Percentiles rank a stretch among this genome's conserved stretches.
phyloP scores from a whole-genome alignment of 2,329 filamentous ascomycete genomes.

The Metarhizium album region DNA sequence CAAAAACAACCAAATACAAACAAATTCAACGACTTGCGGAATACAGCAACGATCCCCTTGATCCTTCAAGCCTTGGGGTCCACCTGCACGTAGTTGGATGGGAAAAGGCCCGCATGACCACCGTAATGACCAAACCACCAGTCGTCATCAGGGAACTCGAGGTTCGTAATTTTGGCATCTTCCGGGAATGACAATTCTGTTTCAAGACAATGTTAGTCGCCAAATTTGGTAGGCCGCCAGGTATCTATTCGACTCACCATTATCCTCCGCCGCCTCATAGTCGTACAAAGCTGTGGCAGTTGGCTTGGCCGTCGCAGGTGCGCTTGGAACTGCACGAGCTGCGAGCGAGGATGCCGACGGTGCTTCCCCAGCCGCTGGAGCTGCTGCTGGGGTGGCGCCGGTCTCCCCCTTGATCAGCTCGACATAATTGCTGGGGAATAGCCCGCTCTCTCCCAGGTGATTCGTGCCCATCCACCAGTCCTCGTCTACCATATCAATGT shows the following conservation, averaged over 20 bases:
- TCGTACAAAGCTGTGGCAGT: constrained; percentile 85
- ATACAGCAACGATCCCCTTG: neutral
- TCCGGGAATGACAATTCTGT: constrained; percentile 74
- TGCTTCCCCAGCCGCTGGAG: constrained; percentile 24
- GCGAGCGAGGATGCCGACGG: constrained; percentile 24
- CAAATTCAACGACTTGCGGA: neutral
- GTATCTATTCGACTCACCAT: constrained; percentile 40
- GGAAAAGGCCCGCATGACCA: constrained; percentile 75
- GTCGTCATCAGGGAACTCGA: constrained; percentile 96
- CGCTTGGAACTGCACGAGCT: constrained; percentile 24
- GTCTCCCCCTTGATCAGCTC: constrained; percentile 62
- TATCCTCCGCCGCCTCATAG: constrained; percentile 95
- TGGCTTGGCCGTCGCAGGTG: constrained; percentile 35
- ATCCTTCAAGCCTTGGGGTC: constrained; percentile 20
- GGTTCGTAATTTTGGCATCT: constrained; percentile 65
- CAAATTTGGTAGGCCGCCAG: neutral
- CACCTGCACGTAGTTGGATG: constrained; percentile 58
- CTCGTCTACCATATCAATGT: constrained; percentile 95
- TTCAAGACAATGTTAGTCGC: constrained; percentile 22
- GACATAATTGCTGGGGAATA: constrained; percentile 97
- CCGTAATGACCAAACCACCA: constrained; percentile 93
- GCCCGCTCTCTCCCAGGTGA: constrained; percentile 66
- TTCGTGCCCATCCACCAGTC: constrained; percentile 99
- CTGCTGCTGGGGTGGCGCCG: constrained; percentile 16
- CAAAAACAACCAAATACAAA: neutral